These are phyloP conservation scores for Globisporangium rhizosaccharum DNA, from an alignment of 352 stramenopile species.

Conservation along the genomic window DNA sequence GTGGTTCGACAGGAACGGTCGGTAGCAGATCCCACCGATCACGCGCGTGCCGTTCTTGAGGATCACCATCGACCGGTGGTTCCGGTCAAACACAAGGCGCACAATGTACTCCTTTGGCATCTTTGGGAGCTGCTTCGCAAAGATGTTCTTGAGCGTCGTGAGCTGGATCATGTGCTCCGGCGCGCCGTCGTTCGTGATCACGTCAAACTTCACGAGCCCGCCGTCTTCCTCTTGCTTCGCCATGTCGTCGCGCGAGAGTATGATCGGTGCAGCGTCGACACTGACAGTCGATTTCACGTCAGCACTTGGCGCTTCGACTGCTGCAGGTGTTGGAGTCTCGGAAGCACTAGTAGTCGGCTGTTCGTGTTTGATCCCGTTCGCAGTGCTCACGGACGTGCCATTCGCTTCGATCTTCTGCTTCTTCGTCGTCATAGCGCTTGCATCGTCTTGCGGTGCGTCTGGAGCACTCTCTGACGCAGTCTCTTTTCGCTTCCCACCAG, in stretches of 20 bases:
- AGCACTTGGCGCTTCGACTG: neutral
- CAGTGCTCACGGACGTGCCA: no score
- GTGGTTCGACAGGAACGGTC: conserved; percentile 90
- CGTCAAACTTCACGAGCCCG: conserved; percentile 74
- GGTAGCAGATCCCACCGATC: conserved; percentile 98
- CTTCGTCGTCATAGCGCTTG: neutral
- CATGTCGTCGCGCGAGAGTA: conserved; percentile 85
- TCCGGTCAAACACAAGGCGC: conserved; percentile 96
- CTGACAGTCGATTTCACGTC: neutral
- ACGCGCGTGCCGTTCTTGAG: conserved; percentile 89
- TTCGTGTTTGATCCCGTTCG: conserved; percentile 6
- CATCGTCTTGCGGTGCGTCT: neutral
- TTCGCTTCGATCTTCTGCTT: conserved; percentile 10
- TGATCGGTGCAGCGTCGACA: conserved; percentile 27
- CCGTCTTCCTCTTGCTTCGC: conserved; percentile 83
- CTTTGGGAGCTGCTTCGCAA: conserved; percentile 96
- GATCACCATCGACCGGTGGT: conserved; percentile 91
- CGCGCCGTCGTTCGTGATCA: conserved; percentile 89
- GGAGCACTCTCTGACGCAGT: neutral
- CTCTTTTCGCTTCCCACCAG: conserved; percentile 9
- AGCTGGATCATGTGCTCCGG: conserved; percentile 89
- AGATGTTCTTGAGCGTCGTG: conserved; percentile 97
- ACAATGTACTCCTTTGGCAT: conserved; percentile 99
- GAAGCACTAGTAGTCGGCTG: no score
- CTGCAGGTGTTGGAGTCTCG: neutral